Conservation (phyloP, 2,329 filamentous ascomycete species). For the Acrocalymma vagum region DNA sequence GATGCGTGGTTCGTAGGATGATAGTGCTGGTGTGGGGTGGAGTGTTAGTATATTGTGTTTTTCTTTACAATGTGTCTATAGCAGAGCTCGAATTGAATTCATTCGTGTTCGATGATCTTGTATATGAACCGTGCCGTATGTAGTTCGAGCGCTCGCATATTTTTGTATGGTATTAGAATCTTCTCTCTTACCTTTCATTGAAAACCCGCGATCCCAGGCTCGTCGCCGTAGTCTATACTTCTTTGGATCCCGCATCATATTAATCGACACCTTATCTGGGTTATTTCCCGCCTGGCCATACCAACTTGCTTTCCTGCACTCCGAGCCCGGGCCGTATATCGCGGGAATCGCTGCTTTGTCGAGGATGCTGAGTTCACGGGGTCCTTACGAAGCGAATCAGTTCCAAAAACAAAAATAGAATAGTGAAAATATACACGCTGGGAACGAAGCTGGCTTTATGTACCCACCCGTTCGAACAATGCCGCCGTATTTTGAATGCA, state of each 20-base stretch:
- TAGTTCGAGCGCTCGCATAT: too few relatives aligned
- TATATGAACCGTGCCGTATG: too few relatives aligned
- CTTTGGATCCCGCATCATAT: slow-evolving; percentile 16
- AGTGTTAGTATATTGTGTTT: too few relatives aligned
- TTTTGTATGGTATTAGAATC: neutral
- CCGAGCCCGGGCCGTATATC: slow-evolving; percentile 17
- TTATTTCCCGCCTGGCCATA: slow-evolving; percentile 17
- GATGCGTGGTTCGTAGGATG: slow-evolving; percentile 19
- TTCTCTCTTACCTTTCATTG: slow-evolving; percentile 15
- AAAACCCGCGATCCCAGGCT: slow-evolving; percentile 23
- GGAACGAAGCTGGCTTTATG: too few relatives aligned
- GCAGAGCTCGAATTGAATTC: too few relatives aligned
- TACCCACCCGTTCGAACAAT: slow-evolving; percentile 35
- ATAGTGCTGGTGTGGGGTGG: slow-evolving; percentile 17
- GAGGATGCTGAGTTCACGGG: slow-evolving; percentile 19
- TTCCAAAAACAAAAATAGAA: too few relatives aligned
- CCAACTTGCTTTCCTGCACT: slow-evolving; percentile 23
- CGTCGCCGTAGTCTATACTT: slow-evolving; percentile 13
- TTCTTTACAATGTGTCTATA: too few relatives aligned
- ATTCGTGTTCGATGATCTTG: too few relatives aligned
- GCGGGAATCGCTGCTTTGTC: slow-evolving; percentile 11
- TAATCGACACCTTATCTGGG: slow-evolving; percentile 11
- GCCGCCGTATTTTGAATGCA: slow-evolving; percentile 37
- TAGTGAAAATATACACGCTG: too few relatives aligned
- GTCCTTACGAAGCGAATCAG: slow-evolving; percentile 7